These are phyloP conservation scores for Mycena venus DNA, from an alignment of 768 basidiomycete genomes.

Conservation along the genomic window DNA sequence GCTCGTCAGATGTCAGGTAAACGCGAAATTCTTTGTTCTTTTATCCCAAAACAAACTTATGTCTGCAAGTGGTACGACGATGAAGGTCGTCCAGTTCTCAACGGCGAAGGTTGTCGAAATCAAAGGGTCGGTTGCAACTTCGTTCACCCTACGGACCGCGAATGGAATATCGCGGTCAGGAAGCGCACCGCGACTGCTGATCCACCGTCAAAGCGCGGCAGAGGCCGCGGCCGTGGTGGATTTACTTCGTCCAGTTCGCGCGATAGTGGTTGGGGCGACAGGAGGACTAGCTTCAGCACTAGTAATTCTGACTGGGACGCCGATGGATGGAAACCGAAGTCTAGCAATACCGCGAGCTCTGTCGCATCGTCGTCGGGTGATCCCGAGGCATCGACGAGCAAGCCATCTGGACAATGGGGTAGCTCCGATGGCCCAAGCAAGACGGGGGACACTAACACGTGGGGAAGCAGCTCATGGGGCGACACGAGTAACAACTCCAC, in stretches of 20 bases:
- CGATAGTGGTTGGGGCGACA: conserved; percentile 15
- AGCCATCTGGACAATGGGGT: not conserved
- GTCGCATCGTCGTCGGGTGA: not conserved
- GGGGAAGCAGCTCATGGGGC: no score
- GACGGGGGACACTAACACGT: not conserved
- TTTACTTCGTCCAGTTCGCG: not conserved
- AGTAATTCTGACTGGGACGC: conserved; percentile 16
- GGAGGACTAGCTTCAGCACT: not conserved
- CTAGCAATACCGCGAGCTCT: not conserved
- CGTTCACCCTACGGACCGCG: conserved; percentile 7
- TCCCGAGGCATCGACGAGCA: conserved; percentile 14
- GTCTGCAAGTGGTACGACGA: conserved; percentile 30
- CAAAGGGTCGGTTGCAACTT: conserved; percentile 5
- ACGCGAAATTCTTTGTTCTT: not conserved
- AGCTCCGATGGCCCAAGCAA: not conserved
- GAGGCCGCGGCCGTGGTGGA: conserved; percentile 7
- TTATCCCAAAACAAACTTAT: not conserved
- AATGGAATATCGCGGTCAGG: conserved; percentile 6
- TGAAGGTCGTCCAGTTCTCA: conserved; percentile 14
- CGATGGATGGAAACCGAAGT: conserved; percentile 12
- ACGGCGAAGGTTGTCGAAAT: not conserved
- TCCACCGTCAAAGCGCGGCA: not conserved
- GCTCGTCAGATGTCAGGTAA: conserved; percentile 5
- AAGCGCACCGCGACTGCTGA: not conserved
- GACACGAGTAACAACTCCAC: not conserved